Evolutionary conservation across 768 basidiomycete species (phyloP).

Genomic region (Boletellus sp.): DNA sequence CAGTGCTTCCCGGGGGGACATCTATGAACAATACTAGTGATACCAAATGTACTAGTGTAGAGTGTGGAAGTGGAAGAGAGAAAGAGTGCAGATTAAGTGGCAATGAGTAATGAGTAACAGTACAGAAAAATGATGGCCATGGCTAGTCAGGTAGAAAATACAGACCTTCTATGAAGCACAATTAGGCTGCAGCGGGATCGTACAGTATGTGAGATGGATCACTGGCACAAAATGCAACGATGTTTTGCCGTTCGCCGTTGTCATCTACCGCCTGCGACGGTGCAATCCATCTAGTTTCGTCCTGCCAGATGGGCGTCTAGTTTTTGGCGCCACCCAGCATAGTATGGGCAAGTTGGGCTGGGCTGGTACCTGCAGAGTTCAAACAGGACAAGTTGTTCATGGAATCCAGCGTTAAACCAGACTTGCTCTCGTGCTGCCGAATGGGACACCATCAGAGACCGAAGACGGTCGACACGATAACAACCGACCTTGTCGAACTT

Average conservation of each 20-base stretch:
- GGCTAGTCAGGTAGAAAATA: constrained; percentile 18
- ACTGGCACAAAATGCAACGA: constrained; percentile 4
- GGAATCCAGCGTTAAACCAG: constrained; percentile 76
- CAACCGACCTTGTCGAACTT: constrained; percentile 53
- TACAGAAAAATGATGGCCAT: constrained; percentile 7
- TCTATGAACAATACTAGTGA: constrained; percentile 2
- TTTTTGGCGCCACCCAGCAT: constrained; percentile 58
- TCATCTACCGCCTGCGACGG: constrained; percentile 4
- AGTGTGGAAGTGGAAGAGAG: background rate
- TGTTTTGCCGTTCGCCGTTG: constrained; percentile 8
- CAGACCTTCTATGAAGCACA: constrained; percentile 10
- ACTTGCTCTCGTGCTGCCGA: constrained; percentile 66
- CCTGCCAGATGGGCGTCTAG: constrained; percentile 47
- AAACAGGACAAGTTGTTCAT: constrained; percentile 73
- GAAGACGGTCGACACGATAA: constrained; percentile 1
- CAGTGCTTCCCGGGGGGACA: background rate
- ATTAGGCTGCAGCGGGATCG: constrained; percentile 15
- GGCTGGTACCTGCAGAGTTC: constrained; percentile 70
- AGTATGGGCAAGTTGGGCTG: constrained; percentile 56
- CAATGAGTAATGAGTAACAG: background rate
- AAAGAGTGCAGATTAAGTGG: background rate
- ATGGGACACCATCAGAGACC: background rate
- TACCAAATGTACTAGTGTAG: background rate
- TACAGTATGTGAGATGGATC: constrained; percentile 19
- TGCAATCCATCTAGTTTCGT: constrained; percentile 11